These are phyloP conservation scores for Carnegiea gigantea DNA, from an alignment of 179 eudicot species.

Conservation along the genomic window DNA sequence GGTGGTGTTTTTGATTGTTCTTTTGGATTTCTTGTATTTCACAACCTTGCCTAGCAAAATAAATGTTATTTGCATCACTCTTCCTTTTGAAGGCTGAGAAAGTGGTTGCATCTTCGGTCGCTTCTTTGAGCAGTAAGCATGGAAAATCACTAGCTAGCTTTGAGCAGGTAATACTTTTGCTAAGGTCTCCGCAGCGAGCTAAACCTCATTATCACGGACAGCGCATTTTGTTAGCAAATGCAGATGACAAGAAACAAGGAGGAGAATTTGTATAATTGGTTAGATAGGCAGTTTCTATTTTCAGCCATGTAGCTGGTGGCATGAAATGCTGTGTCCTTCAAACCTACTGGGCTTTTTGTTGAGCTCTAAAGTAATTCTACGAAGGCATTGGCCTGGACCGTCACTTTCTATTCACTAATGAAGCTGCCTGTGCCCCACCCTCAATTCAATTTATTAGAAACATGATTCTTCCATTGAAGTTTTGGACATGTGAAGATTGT, in stretches of 20 bases:
- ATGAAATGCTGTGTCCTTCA: too few relatives aligned
- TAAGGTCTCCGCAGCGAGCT: neutral
- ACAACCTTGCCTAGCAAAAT: neutral
- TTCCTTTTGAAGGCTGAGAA: slow-evolving; percentile 64
- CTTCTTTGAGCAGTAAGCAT: slow-evolving; percentile 31
- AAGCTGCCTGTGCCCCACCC: neutral
- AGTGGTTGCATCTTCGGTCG: slow-evolving; percentile 73
- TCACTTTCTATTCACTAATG: neutral
- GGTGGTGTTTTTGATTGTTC: slow-evolving; percentile 32
- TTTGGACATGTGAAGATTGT: neutral
- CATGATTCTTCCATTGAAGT: neutral
- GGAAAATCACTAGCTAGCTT: slow-evolving; percentile 45
- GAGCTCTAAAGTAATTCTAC: too few relatives aligned
- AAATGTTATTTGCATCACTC: neutral
- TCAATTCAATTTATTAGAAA: neutral
- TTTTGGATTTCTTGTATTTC: neutral
- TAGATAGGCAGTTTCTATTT: too few relatives aligned
- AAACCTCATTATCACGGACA: neutral
- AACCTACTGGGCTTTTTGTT: too few relatives aligned
- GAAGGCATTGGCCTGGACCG: neutral
- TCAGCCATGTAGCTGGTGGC: too few relatives aligned
- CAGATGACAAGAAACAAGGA: neutral
- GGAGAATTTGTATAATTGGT: neutral
- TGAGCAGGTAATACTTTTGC: slow-evolving; percentile 55
- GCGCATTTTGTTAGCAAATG: neutral